A percentile compares a stretch with the other conserved stretches of the same genome.
These are phyloP conservation scores for Magnusiomyces fungicola DNA, from an alignment of 1,139 yeast genomes.

Conservation along the genomic window DNA sequence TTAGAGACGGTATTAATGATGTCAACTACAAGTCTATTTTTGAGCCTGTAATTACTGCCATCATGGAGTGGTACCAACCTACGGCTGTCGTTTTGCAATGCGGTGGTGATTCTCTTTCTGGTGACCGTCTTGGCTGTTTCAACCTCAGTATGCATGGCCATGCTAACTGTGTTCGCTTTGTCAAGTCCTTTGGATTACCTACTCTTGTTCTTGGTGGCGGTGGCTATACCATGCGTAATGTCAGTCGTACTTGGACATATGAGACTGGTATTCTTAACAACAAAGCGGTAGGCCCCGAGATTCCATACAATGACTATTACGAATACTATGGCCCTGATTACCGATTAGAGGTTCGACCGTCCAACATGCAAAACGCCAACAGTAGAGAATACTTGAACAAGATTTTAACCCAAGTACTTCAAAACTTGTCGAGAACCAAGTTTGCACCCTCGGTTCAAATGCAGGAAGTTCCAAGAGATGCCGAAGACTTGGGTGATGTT, in stretches of 20 bases:
- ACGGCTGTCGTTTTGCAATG: conserved; percentile 92
- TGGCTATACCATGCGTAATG: conserved; percentile 95
- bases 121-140: conserved; percentile 90
- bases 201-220: conserved; percentile 94
- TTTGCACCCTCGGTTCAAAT: conserved; percentile 95
- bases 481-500: conserved; percentile 61
- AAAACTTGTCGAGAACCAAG: conserved; percentile 71
- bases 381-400: conserved; percentile 77
- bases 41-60: conserved; percentile 73
- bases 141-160: conserved; percentile 86
- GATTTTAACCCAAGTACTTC: conserved; percentile 67
- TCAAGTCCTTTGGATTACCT: conserved; percentile 81
- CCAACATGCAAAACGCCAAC: conserved; percentile 86
- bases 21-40: conserved; percentile 83
- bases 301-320: conserved; percentile 58
- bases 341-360: conserved; percentile 68
- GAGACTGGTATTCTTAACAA: conserved; percentile 78
- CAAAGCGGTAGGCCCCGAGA: conserved; percentile 72
- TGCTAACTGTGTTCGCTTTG: conserved; percentile 87
- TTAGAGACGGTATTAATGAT: conserved; percentile 93
- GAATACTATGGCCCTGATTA: conserved; percentile 91
- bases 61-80: conserved; percentile 50
- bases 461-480: conserved; percentile 83
- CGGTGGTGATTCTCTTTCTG: conserved; percentile 94
- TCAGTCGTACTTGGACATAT: conserved; percentile 88